Evolutionary conservation across 2,329 filamentous ascomycete genomes (phyloP).

Genomic region (Myriosclerotinia scirpicola): DNA sequence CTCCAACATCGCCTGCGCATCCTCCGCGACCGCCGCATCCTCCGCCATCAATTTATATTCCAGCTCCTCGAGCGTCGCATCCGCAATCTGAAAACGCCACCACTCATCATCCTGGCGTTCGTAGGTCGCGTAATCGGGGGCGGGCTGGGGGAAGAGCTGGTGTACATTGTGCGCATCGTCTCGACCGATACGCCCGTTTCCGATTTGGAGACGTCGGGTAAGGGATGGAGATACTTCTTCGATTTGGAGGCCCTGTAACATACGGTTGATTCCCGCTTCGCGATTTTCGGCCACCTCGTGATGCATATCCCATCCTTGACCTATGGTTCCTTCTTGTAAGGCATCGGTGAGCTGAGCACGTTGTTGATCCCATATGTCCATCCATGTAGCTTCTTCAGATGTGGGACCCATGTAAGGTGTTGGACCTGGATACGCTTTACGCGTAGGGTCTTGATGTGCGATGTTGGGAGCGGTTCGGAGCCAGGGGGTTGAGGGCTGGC

Average conservation of each 20-base stretch:
- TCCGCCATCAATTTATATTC: rapidly evolving
- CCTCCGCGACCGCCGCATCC: rapidly evolving
- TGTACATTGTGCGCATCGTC: neutral
- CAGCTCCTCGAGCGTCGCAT: neutral
- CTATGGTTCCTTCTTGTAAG: neutral
- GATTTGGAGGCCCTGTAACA: neutral
- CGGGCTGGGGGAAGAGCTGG: neutral
- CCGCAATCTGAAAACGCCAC: neutral
- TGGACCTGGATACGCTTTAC: neutral
- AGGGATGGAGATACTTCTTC: neutral
- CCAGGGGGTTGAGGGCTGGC: neutral
- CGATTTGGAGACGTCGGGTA: rapidly evolving
- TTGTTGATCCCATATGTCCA: too few species aligned
- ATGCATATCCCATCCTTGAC: neutral
- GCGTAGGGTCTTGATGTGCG: neutral
- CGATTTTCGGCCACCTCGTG: neutral
- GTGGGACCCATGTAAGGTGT: neutral
- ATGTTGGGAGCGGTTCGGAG: neutral
- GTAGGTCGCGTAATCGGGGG: rapidly evolving
- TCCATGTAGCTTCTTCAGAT: too few species aligned
- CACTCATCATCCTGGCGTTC: neutral
- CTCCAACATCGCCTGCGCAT: neutral
- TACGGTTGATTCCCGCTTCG: neutral
- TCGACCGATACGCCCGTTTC: too few species aligned
- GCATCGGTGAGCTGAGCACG: neutral